A percentile compares a stretch with the other conserved stretches of the same genome.
These are phyloP conservation scores for Aspergillus alliaceus DNA, from an alignment of 2,329 filamentous ascomycete species.

Conservation along the genomic window DNA sequence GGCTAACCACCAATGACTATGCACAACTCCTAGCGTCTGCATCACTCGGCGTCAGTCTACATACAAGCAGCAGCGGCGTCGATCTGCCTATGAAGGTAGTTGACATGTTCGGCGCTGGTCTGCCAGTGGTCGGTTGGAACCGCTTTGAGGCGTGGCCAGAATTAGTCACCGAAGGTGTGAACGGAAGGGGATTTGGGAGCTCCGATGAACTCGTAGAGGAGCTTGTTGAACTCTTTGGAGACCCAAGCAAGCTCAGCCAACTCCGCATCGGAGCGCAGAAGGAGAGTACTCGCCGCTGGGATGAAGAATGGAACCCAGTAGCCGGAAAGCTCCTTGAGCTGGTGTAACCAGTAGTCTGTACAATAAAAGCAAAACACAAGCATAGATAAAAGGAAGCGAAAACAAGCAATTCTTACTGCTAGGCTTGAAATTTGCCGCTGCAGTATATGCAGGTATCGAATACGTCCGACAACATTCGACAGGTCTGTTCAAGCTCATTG, in stretches of 20 bases:
- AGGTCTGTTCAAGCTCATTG: conserved; percentile 20
- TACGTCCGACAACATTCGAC: conserved; percentile 25
- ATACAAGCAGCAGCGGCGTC: conserved; percentile 90
- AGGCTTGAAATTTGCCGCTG: conserved; percentile 34
- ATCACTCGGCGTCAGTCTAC: conserved; percentile 85
- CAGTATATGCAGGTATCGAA: conserved; percentile 40
- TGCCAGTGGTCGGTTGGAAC: conserved; percentile 86
- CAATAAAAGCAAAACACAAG: background rate
- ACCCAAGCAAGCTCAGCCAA: conserved; percentile 55
- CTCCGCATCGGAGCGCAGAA: conserved; percentile 69
- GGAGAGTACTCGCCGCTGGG: conserved; percentile 80
- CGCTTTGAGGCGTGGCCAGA: conserved; percentile 87
- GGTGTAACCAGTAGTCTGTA: conserved; percentile 5
- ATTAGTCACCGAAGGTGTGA: conserved; percentile 81
- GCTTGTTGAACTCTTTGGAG: conserved; percentile 64
- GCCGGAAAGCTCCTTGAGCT: conserved; percentile 70
- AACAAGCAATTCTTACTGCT: background rate
- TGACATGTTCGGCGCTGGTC: conserved; percentile 94
- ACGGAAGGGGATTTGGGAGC: conserved; percentile 81
- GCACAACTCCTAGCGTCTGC: conserved; percentile 79
- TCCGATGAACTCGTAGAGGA: conserved; percentile 64
- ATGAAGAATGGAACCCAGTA: conserved; percentile 87
- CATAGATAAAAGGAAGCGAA: background rate
- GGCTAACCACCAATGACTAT: conserved; percentile 82
- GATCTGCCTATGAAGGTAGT: conserved; percentile 99